A percentile compares a stretch with the other conserved stretches of the same genome.
Evolutionary conservation across 768 basidiomycete genomes (phyloP).

Genomic region (Tulasnella sp.): DNA sequence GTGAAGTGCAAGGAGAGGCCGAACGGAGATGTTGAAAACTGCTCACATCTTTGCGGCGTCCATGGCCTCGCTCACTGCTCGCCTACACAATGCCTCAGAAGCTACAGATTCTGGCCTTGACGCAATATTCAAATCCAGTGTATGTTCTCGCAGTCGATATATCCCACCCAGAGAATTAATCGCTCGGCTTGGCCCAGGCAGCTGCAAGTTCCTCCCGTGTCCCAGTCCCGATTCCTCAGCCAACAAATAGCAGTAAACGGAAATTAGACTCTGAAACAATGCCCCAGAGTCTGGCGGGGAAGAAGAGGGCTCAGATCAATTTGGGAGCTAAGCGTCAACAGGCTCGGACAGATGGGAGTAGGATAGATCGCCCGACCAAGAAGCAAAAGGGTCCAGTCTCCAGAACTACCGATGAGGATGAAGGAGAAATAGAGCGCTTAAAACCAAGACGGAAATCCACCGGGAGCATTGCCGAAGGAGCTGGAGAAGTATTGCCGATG

Average conservation of each 20-base stretch:
- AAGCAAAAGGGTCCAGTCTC: constrained; percentile 15
- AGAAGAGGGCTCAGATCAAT: too few relatives aligned
- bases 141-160: constrained; percentile 24
- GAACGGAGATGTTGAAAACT: background rate
- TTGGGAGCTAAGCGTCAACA: background rate
- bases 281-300: constrained; percentile 8
- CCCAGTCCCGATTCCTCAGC: background rate
- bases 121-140: constrained; percentile 47
- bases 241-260: constrained; percentile 13
- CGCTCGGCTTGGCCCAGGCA: too few relatives aligned
- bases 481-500: too few relatives aligned
- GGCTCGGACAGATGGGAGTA: constrained; percentile 17
- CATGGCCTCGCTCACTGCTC: background rate
- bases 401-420: background rate
- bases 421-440: constrained; percentile 19
- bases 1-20: background rate
- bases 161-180: too few relatives aligned
- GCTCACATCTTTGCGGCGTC: background rate
- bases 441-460: too few relatives aligned
- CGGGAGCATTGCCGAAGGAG: background rate
- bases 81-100: background rate
- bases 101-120: constrained; percentile 52
- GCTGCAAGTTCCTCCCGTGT: too few relatives aligned
- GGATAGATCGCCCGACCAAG: background rate
- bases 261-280: constrained; percentile 8